These are phyloP conservation scores for Amorphotheca resinae DNA, from an alignment of 495 filamentous ascomycete species.

Conservation along the genomic window DNA sequence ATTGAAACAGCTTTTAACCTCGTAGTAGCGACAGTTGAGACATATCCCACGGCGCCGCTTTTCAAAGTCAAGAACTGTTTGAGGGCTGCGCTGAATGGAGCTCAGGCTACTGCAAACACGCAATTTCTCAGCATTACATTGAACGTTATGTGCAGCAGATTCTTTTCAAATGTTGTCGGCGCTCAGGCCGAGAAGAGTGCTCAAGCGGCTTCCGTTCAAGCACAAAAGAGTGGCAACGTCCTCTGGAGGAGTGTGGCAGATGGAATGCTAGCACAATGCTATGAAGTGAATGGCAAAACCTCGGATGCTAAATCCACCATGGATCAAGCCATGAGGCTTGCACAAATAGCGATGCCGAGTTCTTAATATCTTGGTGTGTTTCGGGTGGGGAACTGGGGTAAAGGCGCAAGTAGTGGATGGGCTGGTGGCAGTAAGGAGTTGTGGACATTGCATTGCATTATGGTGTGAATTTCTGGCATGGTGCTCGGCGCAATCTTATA, in stretches of 20 bases:
- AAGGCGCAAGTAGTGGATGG: neutral
- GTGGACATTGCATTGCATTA: conserved; percentile 1
- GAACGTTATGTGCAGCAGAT: conserved; percentile 70
- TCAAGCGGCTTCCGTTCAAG: conserved; percentile 58
- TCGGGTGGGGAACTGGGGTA: neutral
- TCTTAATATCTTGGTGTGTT: neutral
- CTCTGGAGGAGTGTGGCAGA: conserved; percentile 81
- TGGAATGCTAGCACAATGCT: conserved; percentile 63
- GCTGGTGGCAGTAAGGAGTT: neutral
- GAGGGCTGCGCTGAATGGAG: conserved; percentile 40
- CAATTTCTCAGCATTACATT: conserved; percentile 74
- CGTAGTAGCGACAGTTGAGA: conserved; percentile 55
- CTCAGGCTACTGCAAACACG: conserved; percentile 36
- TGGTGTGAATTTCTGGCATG: conserved; percentile 7
- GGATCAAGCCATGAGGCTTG: conserved; percentile 7
- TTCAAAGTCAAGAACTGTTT: conserved; percentile 68
- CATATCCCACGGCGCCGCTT: conserved; percentile 41
- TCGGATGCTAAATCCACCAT: conserved; percentile 39
- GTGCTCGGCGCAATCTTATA: conserved; percentile 13
- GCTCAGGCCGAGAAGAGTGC: conserved; percentile 87
- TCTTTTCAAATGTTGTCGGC: conserved; percentile 77
- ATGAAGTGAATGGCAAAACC: conserved; percentile 56
- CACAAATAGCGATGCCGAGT: conserved; percentile 12
- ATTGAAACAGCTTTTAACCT: conserved; percentile 68
- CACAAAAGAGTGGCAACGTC: conserved; percentile 58